Percentiles rank a stretch among this genome's conserved stretches.
These are phyloP conservation scores for Pichia thaimueangensis DNA, from an alignment of 805 yeast genomes.

Conservation along the genomic window DNA sequence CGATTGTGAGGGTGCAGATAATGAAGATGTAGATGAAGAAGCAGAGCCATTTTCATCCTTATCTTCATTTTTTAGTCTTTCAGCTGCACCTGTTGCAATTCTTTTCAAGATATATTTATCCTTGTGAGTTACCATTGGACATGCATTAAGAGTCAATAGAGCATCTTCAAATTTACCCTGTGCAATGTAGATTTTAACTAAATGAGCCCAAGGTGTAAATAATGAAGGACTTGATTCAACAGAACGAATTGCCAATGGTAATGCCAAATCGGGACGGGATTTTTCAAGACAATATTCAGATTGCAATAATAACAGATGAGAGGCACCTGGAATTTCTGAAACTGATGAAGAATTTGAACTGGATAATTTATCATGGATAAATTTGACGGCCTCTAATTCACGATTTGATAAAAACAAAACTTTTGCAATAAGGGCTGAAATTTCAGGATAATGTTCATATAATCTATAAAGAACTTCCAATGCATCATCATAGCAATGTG, in stretches of 20 bases:
- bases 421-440: slow-evolving; percentile 49
- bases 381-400: slow-evolving; percentile 51
- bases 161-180: slow-evolving; percentile 66
- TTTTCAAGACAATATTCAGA: slow-evolving; percentile 52
- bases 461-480: slow-evolving; percentile 52
- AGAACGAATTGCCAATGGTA: slow-evolving; percentile 54
- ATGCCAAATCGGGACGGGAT: slow-evolving; percentile 48
- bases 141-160: slow-evolving; percentile 63
- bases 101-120: slow-evolving; percentile 60
- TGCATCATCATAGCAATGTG: slow-evolving; percentile 59
- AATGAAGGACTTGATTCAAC: slow-evolving; percentile 71
- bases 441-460: slow-evolving; percentile 46
- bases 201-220: slow-evolving; percentile 65
- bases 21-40: neutral
- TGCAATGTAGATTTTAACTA: slow-evolving; percentile 58
- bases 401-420: slow-evolving; percentile 47
- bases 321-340: slow-evolving; percentile 43
- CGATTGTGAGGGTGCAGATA: slow-evolving; percentile 34
- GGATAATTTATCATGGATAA: slow-evolving; percentile 40
- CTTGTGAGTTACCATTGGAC: slow-evolving; percentile 74
- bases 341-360: slow-evolving; percentile 22
- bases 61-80: neutral
- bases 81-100: slow-evolving; percentile 24
- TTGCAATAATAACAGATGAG: slow-evolving; percentile 48
- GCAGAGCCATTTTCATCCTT: neutral